Percentiles rank a stretch among this genome's conserved stretches.
These are phyloP conservation scores for Cercospora citrullina DNA, from an alignment of 2,329 filamentous ascomycete species.

Conservation along the genomic window DNA sequence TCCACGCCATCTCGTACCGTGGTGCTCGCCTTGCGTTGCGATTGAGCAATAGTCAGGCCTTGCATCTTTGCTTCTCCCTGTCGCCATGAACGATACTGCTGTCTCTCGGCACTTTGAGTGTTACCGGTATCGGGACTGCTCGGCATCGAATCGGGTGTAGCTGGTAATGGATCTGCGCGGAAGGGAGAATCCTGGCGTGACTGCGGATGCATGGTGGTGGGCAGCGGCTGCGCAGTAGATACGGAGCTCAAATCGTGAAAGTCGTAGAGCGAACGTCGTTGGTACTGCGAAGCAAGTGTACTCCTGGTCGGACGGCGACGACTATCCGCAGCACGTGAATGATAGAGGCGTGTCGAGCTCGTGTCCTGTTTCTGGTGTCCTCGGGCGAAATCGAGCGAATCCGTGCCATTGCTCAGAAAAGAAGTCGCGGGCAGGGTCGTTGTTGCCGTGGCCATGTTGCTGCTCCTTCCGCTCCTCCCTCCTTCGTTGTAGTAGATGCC, in stretches of 20 bases:
- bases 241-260: slow-evolving; percentile 30
- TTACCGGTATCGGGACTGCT: slow-evolving; percentile 20
- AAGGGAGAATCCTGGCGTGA: slow-evolving; percentile 23
- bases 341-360: slow-evolving; percentile 11
- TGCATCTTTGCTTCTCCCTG: slow-evolving; percentile 49
- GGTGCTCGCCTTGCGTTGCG: slow-evolving; percentile 36
- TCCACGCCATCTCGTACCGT: slow-evolving; percentile 49
- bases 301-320: slow-evolving; percentile 15
- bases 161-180: slow-evolving; percentile 19
- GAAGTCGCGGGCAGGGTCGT: slow-evolving; percentile 17
- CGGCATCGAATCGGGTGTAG: slow-evolving; percentile 24
- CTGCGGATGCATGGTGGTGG: slow-evolving; percentile 8
- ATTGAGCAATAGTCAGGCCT: slow-evolving; percentile 42
- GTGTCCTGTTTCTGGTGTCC: slow-evolving; percentile 16
- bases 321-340: slow-evolving; percentile 9
- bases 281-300: slow-evolving; percentile 31
- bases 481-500: slow-evolving; percentile 14
- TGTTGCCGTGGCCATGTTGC: slow-evolving; percentile 19
- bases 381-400: slow-evolving; percentile 18
- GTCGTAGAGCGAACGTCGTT: slow-evolving; percentile 38
- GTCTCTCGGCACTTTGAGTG: slow-evolving; percentile 44
- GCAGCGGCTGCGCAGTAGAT: slow-evolving; percentile 15
- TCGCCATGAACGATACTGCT: slow-evolving; percentile 52
- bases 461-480: slow-evolving; percentile 21
- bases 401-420: slow-evolving; percentile 7